Percentiles rank a stretch among this genome's conserved stretches.
These are phyloP conservation scores for Hypoxylon sp. DNA, from an alignment of 2,329 filamentous ascomycete genomes.

Conservation along the genomic window DNA sequence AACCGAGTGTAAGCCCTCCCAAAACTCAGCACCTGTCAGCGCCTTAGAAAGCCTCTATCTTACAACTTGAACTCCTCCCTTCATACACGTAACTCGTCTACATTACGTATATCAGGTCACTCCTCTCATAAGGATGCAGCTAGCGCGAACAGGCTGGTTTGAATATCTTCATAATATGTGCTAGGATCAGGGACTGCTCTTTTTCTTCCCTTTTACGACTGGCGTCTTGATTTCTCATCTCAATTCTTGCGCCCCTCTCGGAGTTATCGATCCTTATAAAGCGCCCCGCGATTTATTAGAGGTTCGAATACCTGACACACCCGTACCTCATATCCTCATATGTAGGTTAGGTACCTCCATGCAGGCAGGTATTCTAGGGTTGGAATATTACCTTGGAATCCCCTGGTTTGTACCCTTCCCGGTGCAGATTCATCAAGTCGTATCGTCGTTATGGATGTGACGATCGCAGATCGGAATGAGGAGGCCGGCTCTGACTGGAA, in stretches of 20 bases:
- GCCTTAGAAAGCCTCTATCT: too few species aligned
- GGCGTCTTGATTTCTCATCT: neutral
- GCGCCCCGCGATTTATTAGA: constrained; percentile 24
- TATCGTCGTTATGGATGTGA: constrained; percentile 25
- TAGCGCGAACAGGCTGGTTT: neutral
- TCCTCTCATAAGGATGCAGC: constrained; percentile 13
- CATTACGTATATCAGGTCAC: neutral
- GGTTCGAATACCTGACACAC: too few species aligned
- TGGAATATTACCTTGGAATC: constrained; percentile 19
- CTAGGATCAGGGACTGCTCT: constrained; percentile 9
- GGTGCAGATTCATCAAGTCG: neutral
- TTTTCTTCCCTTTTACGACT: too few species aligned
- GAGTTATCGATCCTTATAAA: constrained; percentile 19
- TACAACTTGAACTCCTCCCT: neutral
- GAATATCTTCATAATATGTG: constrained; percentile 6
- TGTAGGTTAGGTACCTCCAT: too few species aligned
- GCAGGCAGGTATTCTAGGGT: too few species aligned
- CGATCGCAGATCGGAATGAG: neutral
- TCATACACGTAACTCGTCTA: neutral
- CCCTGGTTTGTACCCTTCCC: constrained; percentile 4
- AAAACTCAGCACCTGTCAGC: too few species aligned
- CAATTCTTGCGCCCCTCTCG: constrained; percentile 25
- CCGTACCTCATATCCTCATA: too few species aligned
- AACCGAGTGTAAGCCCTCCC: too few species aligned
- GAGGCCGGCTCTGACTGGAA: constrained; percentile 59